phyloP scores from a whole-genome alignment of 2,329 filamentous ascomycete species.

The Albophoma yamanashiensis region DNA sequence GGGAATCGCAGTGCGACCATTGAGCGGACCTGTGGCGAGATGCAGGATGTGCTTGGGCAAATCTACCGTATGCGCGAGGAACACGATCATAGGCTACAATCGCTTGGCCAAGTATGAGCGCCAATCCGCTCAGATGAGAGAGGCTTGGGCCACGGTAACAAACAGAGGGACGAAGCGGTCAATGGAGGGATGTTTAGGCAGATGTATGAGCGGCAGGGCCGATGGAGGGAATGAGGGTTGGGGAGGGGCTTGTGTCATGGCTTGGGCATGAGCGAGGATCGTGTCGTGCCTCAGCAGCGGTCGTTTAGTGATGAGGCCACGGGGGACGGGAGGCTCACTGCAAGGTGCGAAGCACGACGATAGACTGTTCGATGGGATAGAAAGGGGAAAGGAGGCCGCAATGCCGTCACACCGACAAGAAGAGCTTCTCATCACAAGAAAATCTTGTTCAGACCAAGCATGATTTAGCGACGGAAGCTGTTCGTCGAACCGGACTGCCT shows the following conservation, averaged over 20 bases:
- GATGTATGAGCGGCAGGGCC: background rate
- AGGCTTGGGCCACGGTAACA: background rate
- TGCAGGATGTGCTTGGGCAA: constrained; percentile 53
- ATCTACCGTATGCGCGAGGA: constrained; percentile 35
- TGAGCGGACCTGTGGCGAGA: constrained; percentile 58
- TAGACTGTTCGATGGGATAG: background rate
- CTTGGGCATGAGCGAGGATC: background rate
- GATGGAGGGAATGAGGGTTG: background rate
- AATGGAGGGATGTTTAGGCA: background rate
- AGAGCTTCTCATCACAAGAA: background rate
- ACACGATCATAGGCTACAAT: constrained; percentile 23
- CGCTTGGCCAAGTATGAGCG: constrained; percentile 20
- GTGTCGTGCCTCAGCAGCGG: constrained; percentile 5
- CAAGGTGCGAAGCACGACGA: background rate
- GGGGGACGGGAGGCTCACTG: constrained; percentile 7
- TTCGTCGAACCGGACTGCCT: background rate
- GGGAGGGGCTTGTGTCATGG: background rate
- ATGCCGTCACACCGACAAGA: background rate
- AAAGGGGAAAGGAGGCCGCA: background rate
- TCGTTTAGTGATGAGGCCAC: constrained; percentile 6
- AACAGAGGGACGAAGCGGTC: constrained; percentile 4
- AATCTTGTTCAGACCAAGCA: background rate
- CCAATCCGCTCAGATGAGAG: background rate
- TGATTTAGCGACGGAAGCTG: background rate
- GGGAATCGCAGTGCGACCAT: constrained; percentile 65